A percentile compares a stretch with the other conserved stretches of the same genome.
phyloP scores from a whole-genome alignment of 2,329 filamentous ascomycete species.

The Sporothrix brasiliensis region DNA sequence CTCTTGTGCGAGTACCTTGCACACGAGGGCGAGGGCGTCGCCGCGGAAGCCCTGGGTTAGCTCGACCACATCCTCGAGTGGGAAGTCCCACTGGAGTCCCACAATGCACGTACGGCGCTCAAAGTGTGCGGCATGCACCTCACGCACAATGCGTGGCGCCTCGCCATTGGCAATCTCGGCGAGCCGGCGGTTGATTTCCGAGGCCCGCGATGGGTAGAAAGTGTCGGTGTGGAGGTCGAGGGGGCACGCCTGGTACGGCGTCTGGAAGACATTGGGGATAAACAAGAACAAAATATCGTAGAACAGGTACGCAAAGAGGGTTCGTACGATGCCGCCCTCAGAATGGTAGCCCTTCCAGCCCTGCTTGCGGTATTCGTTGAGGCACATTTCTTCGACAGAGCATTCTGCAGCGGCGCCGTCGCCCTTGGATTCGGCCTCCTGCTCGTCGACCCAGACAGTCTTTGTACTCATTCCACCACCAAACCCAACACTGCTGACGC shows the following conservation, averaged over 20 bases:
- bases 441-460: conserved; percentile 84
- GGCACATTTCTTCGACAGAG: conserved; percentile 90
- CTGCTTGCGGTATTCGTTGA: conserved; percentile 77
- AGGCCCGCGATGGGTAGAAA: conserved; percentile 83
- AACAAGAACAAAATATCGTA: conserved; percentile 92
- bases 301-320: conserved; percentile 87
- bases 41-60: conserved; percentile 77
- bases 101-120: conserved; percentile 81
- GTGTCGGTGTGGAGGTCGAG: conserved; percentile 90
- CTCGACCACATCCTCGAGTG: conserved; percentile 74
- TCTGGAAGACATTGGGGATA: conserved; percentile 96
- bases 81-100: conserved; percentile 88
- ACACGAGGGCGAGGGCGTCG: conserved; percentile 78
- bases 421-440: not conserved
- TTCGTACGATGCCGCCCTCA: conserved; percentile 90
- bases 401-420: conserved; percentile 59
- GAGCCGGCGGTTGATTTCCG: conserved; percentile 84
- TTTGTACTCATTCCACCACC: conserved; percentile 55
- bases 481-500: not conserved
- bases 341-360: conserved; percentile 96
- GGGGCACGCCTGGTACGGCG: conserved; percentile 89
- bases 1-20: conserved; percentile 94
- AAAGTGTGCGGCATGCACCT: conserved; percentile 69
- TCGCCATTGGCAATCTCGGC: conserved; percentile 85
- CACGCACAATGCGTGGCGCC: conserved; percentile 66